phyloP scores from a whole-genome alignment of 495 filamentous ascomycete genomes.

The Penicillium atrosanguineum region DNA sequence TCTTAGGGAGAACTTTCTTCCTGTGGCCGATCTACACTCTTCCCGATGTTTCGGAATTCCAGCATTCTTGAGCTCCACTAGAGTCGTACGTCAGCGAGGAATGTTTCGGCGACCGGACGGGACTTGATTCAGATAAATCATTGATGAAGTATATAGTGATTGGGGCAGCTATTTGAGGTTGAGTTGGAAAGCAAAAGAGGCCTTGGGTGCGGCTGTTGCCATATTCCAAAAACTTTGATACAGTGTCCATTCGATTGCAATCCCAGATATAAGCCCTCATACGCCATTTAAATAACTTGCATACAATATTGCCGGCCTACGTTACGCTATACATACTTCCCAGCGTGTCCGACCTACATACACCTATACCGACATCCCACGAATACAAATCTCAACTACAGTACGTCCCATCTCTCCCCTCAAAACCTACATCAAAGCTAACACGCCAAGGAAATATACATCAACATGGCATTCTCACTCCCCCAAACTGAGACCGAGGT shows the following conservation, averaged over 20 bases:
- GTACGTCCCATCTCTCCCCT: background rate
- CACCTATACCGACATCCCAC: background rate
- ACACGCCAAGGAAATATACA: background rate
- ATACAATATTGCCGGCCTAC: background rate
- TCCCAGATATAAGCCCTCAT: background rate
- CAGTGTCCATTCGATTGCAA: background rate
- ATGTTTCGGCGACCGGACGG: background rate
- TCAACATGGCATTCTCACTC: slow-evolving; percentile 1
- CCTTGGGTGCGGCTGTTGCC: background rate
- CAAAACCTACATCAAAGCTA: background rate
- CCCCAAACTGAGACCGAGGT: background rate
- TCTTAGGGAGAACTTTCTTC: slow-evolving; percentile 3
- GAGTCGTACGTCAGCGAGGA: background rate
- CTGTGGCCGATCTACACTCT: slow-evolving; percentile 11
- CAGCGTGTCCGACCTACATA: background rate
- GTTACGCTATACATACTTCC: background rate
- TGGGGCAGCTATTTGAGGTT: background rate
- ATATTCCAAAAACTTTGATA: background rate
- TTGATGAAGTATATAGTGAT: background rate
- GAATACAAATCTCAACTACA: background rate
- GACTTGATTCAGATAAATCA: background rate
- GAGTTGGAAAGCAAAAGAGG: background rate
- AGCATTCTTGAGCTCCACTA: background rate
- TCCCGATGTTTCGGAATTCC: slow-evolving; percentile 19
- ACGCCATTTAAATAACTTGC: background rate